These are phyloP conservation scores for Aureobasidium sp. DNA, from an alignment of 2,329 filamentous ascomycete genomes.

Conservation along the genomic window DNA sequence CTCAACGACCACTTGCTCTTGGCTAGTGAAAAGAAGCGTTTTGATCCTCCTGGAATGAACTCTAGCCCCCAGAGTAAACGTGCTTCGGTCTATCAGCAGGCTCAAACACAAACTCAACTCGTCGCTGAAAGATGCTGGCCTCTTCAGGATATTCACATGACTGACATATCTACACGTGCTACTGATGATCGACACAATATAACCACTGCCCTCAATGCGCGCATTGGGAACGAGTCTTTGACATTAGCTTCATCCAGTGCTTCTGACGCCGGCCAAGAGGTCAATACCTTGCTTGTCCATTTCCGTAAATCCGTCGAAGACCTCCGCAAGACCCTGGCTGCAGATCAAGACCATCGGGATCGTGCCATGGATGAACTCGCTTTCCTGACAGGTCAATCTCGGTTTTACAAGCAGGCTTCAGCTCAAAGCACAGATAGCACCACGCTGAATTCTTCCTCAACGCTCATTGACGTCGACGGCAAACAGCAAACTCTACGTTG, in stretches of 20 bases:
- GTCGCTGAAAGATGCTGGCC: conserved; percentile 94
- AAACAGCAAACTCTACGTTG: conserved; percentile 93
- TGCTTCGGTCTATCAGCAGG: conserved; percentile 23
- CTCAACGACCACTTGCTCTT: conserved; percentile 92
- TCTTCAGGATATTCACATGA: conserved; percentile 82
- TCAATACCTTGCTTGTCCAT: conserved; percentile 71
- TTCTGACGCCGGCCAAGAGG: conserved; percentile 61
- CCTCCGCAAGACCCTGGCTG: conserved; percentile 72
- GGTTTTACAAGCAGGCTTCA: conserved; percentile 61
- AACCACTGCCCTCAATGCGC: conserved; percentile 77
- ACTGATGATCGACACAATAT: conserved; percentile 45
- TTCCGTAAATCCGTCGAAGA: conserved; percentile 92
- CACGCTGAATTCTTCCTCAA: conserved; percentile 29
- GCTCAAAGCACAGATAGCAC: conserved; percentile 32
- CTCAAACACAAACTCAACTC: conserved; percentile 50
- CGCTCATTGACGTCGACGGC: conserved; percentile 91
- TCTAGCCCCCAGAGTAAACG: conserved; percentile 21
- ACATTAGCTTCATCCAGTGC: conserved; percentile 75
- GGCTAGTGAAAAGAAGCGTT: conserved; percentile 86
- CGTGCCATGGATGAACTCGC: conserved; percentile 39
- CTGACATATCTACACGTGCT: conserved; percentile 60
- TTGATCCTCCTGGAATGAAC: conserved; percentile 40
- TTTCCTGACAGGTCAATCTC: conserved; percentile 22
- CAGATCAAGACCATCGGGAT: conserved; percentile 79
- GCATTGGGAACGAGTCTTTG: conserved; percentile 82